These are phyloP conservation scores for Erodium trifolium DNA, from an alignment of 441 rosid species.

Conservation along the genomic window DNA sequence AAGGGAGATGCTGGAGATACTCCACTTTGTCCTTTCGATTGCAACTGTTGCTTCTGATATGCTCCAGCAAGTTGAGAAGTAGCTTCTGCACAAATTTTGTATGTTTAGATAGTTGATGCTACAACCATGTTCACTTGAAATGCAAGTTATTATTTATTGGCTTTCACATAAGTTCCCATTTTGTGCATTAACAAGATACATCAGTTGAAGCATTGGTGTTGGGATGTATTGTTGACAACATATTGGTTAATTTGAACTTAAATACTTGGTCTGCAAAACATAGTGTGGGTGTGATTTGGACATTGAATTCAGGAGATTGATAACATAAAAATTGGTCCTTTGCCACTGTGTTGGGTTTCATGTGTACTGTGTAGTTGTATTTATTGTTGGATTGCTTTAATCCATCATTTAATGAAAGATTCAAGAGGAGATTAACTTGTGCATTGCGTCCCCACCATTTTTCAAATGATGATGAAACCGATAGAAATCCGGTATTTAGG, in stretches of 20 bases:
- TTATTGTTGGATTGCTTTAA: not conserved
- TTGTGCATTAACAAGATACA: too few species aligned
- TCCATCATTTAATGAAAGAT: not conserved
- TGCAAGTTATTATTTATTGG: too few species aligned
- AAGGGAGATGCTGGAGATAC: slow-evolving; percentile 53
- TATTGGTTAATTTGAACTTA: not conserved
- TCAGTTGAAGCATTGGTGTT: too few species aligned
- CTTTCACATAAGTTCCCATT: too few species aligned
- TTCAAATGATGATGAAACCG: not conserved
- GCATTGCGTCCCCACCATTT: not conserved
- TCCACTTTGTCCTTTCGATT: slow-evolving; percentile 56
- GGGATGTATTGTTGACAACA: not conserved
- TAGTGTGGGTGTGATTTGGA: too few species aligned
- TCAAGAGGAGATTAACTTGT: too few species aligned
- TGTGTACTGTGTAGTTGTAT: too few species aligned
- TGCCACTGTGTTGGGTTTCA: not conserved
- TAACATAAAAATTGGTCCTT: not conserved
- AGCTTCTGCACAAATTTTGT: not conserved
- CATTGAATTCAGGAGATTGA: not conserved
- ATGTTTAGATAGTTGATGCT: not conserved
- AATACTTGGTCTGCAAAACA: too few species aligned
- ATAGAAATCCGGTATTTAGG: not conserved
- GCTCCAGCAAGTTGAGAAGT: too few species aligned
- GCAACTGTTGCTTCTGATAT: slow-evolving; percentile 1
- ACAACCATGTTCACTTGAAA: too few species aligned